Conservation (phyloP, 202 grass and related monocot genomes). For the Setaria viridis region DNA sequence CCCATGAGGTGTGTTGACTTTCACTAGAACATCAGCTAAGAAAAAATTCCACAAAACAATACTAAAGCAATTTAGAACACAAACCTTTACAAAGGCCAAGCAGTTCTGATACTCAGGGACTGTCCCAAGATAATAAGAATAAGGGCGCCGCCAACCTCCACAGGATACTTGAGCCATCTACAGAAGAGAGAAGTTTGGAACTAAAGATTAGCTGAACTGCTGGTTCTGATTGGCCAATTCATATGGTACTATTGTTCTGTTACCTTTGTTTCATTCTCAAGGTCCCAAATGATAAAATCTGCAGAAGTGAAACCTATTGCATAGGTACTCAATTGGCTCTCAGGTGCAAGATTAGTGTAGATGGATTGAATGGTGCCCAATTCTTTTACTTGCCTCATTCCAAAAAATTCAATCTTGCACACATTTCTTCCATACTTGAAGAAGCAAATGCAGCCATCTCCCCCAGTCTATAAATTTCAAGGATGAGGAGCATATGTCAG, state of each 20-base stretch:
- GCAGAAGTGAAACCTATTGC: conserved; percentile 93
- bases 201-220: conserved; percentile 28
- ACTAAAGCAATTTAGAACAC: conserved; percentile 32
- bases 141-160: conserved; percentile 91
- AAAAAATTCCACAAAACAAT: conserved; percentile 27
- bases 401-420: conserved; percentile 69
- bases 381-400: conserved; percentile 97
- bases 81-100: conserved; percentile 93
- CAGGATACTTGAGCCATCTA: conserved; percentile 85
- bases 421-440: conserved; percentile 68
- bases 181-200: conserved; percentile 16
- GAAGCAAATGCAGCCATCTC: conserved; percentile 91
- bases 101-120: conserved; percentile 78
- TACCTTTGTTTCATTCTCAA: conserved; percentile 95
- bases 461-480: conserved; percentile 76
- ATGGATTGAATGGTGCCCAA: conserved; percentile 79
- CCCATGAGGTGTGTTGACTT: not conserved
- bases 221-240: conserved; percentile 19
- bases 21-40: conserved; percentile 5
- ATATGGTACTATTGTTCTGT: conserved; percentile 19
- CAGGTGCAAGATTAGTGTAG: conserved; percentile 41
- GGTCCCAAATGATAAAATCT: conserved; percentile 95
- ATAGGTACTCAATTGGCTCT: conserved; percentile 51
- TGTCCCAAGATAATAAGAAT: conserved; percentile 83
- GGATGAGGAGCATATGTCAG: conserved; percentile 31